Evolutionary conservation across 768 basidiomycete genomes (phyloP).

Genomic region (Serendipita indica): DNA sequence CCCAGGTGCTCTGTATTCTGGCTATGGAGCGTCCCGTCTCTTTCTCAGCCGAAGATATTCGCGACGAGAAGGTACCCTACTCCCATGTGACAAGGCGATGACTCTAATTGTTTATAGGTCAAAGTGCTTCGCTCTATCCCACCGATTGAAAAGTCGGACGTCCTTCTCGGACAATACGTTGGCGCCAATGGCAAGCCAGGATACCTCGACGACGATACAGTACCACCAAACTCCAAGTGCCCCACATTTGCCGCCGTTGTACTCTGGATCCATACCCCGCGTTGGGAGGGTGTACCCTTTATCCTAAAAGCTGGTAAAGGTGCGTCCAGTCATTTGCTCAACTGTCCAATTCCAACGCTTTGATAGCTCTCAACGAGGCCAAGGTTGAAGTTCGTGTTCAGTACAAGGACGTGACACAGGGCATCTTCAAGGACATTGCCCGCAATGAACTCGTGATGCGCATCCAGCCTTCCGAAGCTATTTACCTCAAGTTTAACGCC

Average conservation of each 20-base stretch:
- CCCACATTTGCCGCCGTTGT: constrained; percentile 89
- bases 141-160: constrained; percentile 59
- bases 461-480: constrained; percentile 90
- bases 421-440: constrained; percentile 91
- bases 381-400: constrained; percentile 98
- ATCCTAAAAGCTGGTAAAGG: constrained; percentile 98
- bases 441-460: constrained; percentile 96
- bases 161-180: constrained; percentile 89
- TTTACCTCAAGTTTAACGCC: constrained; percentile 92
- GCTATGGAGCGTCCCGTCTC: constrained; percentile 99
- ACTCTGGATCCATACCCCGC: constrained; percentile 83
- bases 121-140: constrained; percentile 90
- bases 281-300: constrained; percentile 99
- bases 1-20: constrained; percentile 87
- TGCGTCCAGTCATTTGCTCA: constrained; percentile 24
- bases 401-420: constrained; percentile 93
- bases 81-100: neutral
- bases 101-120: constrained; percentile 39
- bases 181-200: constrained; percentile 85
- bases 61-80: constrained; percentile 78
- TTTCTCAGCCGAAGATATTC: constrained; percentile 92
- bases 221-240: constrained; percentile 81
- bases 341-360: neutral
- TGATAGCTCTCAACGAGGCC: constrained; percentile 85
- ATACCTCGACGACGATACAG: constrained; percentile 94